phyloP scores from a whole-genome alignment of 805 yeast genomes.

The Candida insectalens region DNA sequence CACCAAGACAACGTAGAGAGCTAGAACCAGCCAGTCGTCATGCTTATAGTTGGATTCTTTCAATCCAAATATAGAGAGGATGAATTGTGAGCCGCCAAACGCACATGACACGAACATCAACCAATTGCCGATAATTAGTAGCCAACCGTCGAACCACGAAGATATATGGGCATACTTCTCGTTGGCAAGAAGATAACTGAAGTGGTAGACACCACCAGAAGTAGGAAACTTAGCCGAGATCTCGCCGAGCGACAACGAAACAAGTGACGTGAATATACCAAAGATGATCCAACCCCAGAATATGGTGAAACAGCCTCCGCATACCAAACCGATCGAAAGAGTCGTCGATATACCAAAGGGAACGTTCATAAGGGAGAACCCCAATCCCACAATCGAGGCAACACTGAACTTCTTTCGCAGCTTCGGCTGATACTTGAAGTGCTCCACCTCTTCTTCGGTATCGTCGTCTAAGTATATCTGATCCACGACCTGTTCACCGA shows the following conservation, averaged over 20 bases:
- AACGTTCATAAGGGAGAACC: constrained; percentile 75
- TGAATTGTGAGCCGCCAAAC: constrained; percentile 69
- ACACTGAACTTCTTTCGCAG: constrained; percentile 60
- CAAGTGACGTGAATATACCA: constrained; percentile 50
- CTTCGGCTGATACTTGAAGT: constrained; percentile 66
- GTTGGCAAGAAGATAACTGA: constrained; percentile 60
- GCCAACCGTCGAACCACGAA: constrained; percentile 78
- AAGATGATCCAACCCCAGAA: constrained; percentile 68
- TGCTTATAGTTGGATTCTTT: constrained; percentile 48
- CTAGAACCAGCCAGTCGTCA: constrained; percentile 44
- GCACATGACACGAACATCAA: constrained; percentile 65
- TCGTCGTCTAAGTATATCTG: constrained; percentile 32
- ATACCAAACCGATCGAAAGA: constrained; percentile 57
- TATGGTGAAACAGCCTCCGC: constrained; percentile 72
- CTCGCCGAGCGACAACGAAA: constrained; percentile 68
- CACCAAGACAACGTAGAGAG: constrained; percentile 47
- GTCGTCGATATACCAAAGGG: constrained; percentile 73
- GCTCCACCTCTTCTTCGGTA: constrained; percentile 50
- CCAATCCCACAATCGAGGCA: constrained; percentile 64
- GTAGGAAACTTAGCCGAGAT: constrained; percentile 70
- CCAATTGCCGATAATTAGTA: constrained; percentile 66
- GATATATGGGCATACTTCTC: constrained; percentile 44
- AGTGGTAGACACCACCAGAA: constrained; percentile 69
- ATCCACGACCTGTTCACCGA: constrained; percentile 21
- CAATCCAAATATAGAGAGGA: constrained; percentile 57